Percentiles rank a stretch among this genome's conserved stretches.
These are phyloP conservation scores for Ganoderma resinaceum DNA, from an alignment of 1,284 basidiomycete species.

Conservation along the genomic window DNA sequence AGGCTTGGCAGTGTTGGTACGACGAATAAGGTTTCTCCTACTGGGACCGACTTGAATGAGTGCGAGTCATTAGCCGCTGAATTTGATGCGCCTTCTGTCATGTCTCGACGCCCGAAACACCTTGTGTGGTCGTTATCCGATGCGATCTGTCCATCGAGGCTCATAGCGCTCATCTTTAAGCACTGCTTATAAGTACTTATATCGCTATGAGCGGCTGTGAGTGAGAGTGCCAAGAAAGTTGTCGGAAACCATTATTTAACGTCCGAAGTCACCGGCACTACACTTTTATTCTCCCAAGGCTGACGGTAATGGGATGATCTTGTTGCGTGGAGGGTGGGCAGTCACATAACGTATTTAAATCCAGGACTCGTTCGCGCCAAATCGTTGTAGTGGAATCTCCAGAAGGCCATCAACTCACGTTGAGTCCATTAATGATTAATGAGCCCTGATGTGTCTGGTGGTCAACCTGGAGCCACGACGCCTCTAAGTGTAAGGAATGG, in stretches of 20 bases:
- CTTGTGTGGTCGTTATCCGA: background rate
- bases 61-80: background rate
- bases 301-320: too few relatives aligned
- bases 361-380: too few relatives aligned
- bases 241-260: background rate
- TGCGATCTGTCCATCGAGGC: background rate
- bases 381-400: too few relatives aligned
- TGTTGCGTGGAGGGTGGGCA: too few relatives aligned
- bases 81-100: slow-evolving; percentile 3
- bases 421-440: too few relatives aligned
- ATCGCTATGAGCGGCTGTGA: background rate
- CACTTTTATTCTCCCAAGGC: too few relatives aligned
- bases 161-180: too few relatives aligned
- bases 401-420: too few relatives aligned
- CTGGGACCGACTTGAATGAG: slow-evolving; percentile 1
- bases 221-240: background rate
- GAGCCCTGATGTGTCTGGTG: too few relatives aligned
- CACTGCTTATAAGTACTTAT: background rate
- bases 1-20: background rate
- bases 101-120: background rate
- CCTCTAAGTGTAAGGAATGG: too few relatives aligned
- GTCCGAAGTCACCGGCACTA: background rate
- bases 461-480: too few relatives aligned
- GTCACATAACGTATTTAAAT: too few relatives aligned
- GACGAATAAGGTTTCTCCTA: background rate